Evolutionary conservation across 2,329 filamentous ascomycete genomes (phyloP), one percentile per base, ranked within the genome.

Genomic region (Alternaria sp.): DNA sequence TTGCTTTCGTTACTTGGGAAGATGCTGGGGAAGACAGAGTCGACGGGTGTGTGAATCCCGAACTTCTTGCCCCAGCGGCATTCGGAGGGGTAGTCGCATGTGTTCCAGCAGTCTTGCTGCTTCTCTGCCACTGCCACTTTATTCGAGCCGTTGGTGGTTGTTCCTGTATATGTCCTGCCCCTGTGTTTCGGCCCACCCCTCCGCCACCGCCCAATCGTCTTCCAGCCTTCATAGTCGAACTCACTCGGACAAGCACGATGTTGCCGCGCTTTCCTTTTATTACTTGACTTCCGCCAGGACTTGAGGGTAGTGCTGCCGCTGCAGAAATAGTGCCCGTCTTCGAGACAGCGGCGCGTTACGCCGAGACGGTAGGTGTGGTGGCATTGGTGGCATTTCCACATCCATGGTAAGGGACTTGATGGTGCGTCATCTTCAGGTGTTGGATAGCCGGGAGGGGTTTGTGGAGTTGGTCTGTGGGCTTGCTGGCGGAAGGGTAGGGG

Each of bases 281-380:
- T 45, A 3, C 37, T 30, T 2, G 64, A 41, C 15, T 71, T 68
- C 2, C 79, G 76, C 66, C 75, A 78, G 7, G 63, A 63, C 30
- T 80, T 81, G 18, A 81, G 68, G 0, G 77, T 75, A 1, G 80
- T 83, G 1, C 72, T 81, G 64, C 85, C 85, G 4, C 83, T 76
- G 77, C 86, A 87, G 78, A 86, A 87, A 63, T 78, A 76, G 71
- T 87, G 86, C 2, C 86, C 85, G 66, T 87, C 85, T 49, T 84
- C 79, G 8, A 87, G 81, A 63, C 85, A 87, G 56, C 86, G 82
- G 0, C 84, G 81, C 0, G 86, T 87, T 3, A 81, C 82, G 20
- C 80, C 82, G 3, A 87, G 78, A 2, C 78, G 75, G 72, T 87
- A 87, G 11, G 75, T 78, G 18, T 75, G 78, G 41, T 77, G 74